Evolutionary conservation across 306 rosid species (phyloP).

Genomic region (Cucumis sativus): Cucumber_9930_V3 NC_026657.2:31084501-31085000

Average conservation of each 20-base stretch:
- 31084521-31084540: conserved; percentile 7
- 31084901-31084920: neutral
- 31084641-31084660: neutral
- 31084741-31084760: neutral
- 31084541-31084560: neutral
- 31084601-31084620: neutral
- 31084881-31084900: neutral
- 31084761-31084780: neutral
- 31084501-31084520: conserved; percentile 1
- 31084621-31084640: neutral
- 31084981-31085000: neutral
- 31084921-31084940: neutral
- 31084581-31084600: neutral
- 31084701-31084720: neutral
- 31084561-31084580: neutral
- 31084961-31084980: neutral
- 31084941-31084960: neutral
- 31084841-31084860: neutral
- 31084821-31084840: neutral
- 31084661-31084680: neutral
- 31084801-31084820: neutral
- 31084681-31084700: neutral
- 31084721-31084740: neutral
- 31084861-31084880: neutral
- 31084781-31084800: neutral